A percentile compares a stretch with the other conserved stretches of the same genome.
phyloP scores from a whole-genome alignment of 2,329 filamentous ascomycete genomes.

The Paecilomyces niveus region DNA sequence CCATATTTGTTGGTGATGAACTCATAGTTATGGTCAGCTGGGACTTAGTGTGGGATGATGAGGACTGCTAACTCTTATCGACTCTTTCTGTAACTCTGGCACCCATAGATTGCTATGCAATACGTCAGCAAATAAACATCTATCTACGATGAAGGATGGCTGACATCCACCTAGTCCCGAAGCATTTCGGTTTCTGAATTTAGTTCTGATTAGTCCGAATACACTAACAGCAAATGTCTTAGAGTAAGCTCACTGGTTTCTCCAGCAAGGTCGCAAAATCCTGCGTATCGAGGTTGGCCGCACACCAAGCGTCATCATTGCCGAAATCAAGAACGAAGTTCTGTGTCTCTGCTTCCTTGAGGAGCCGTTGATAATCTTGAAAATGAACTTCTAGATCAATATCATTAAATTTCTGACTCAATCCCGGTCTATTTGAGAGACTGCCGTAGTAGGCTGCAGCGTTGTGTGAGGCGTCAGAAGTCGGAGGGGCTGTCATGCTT shows the following conservation, averaged over 20 bases:
- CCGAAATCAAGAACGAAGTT: constrained; percentile 41
- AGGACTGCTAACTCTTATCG: constrained; percentile 39
- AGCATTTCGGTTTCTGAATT: constrained; percentile 39
- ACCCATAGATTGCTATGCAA: constrained; percentile 59
- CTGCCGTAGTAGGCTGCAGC: constrained; percentile 27
- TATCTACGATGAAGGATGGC: constrained; percentile 15
- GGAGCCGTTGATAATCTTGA: constrained; percentile 16
- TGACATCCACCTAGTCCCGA: constrained; percentile 64
- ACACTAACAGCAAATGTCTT: neutral
- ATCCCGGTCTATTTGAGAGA: constrained; percentile 10
- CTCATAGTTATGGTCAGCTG: constrained; percentile 9
- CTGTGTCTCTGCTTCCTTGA: constrained; percentile 22
- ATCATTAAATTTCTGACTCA: constrained; percentile 24
- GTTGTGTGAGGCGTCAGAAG: constrained; percentile 6
- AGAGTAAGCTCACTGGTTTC: constrained; percentile 20
- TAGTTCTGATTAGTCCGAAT: neutral
- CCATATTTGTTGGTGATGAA: constrained; percentile 56
- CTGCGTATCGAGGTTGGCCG: constrained; percentile 26
- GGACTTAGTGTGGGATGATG: neutral
- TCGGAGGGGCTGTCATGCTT: neutral
- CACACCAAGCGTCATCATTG: constrained; percentile 34
- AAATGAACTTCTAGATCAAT: constrained; percentile 32
- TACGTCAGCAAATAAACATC: constrained; percentile 6
- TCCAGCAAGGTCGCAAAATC: constrained; percentile 28
- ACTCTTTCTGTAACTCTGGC: constrained; percentile 52